Conservation (phyloP, 1,284 basidiomycete genomes). For the Trichosporon inkin region DNA sequence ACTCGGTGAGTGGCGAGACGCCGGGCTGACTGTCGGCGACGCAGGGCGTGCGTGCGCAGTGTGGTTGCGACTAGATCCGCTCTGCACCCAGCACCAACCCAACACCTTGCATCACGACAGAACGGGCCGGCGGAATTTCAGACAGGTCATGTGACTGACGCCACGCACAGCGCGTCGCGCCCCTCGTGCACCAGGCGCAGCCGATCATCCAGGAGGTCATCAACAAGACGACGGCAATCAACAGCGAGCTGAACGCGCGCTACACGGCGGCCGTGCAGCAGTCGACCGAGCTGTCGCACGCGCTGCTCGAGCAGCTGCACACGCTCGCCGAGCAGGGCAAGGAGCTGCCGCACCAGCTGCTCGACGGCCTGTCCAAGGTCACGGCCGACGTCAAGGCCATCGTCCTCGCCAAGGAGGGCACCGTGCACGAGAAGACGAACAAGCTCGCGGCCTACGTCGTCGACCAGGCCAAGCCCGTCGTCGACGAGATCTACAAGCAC, state of each 20-base stretch:
- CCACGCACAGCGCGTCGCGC: conserved; percentile 35
- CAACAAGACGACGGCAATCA: conserved; percentile 43
- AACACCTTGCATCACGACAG: too few relatives aligned
- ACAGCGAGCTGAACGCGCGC: conserved; percentile 36
- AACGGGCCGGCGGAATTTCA: too few relatives aligned
- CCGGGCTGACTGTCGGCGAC: background rate
- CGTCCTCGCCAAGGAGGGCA: conserved; percentile 45
- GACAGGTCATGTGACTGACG: background rate
- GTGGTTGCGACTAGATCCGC: background rate
- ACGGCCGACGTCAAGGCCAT: conserved; percentile 45
- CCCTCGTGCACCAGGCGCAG: conserved; percentile 33
- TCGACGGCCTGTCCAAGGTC: conserved; percentile 43
- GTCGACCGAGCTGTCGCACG: conserved; percentile 40
- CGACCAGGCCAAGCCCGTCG: conserved; percentile 48
- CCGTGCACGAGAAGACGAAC: conserved; percentile 48
- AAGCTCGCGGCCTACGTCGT: conserved; percentile 48
- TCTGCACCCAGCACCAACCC: conserved; percentile 4
- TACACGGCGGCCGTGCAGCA: conserved; percentile 36
- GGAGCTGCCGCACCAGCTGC: conserved; percentile 39
- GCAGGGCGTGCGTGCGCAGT: background rate
- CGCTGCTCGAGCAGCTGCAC: conserved; percentile 44
- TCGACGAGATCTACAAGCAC: conserved; percentile 48
- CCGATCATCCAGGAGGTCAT: conserved; percentile 42
- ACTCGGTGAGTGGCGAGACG: conserved; percentile 32
- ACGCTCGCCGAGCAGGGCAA: conserved; percentile 43